Conservation (phyloP, 306 rosid species). For the Castanea sativa region DNA sequence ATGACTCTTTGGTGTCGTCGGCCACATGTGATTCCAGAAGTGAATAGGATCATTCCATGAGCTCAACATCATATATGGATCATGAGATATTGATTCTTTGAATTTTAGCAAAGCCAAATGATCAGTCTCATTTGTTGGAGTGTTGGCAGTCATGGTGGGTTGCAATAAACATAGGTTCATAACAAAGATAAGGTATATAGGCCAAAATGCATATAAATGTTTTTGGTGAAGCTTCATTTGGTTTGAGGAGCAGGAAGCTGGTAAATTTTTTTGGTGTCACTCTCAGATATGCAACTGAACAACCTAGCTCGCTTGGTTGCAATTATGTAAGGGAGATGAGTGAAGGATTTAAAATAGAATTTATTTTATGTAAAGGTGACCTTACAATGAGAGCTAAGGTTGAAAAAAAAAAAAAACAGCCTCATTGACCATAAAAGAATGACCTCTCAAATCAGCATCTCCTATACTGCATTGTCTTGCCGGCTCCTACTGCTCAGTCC, state of each 20-base stretch:
- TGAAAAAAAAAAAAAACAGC: too few species aligned
- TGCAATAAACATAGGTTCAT: background rate
- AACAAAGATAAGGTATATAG: background rate
- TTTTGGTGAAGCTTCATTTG: slow-evolving; percentile 13
- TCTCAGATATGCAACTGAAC: too few species aligned
- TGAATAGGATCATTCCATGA: too few species aligned
- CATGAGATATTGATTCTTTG: background rate
- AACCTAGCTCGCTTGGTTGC: too few species aligned
- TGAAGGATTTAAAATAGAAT: too few species aligned
- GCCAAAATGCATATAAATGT: background rate
- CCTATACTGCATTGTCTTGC: too few species aligned
- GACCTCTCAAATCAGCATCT: too few species aligned
- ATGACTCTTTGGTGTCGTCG: slow-evolving; percentile 12
- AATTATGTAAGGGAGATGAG: too few species aligned
- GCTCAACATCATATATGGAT: background rate
- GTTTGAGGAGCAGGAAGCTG: background rate
- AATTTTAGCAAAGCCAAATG: slow-evolving; percentile 7
- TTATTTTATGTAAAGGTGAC: too few species aligned
- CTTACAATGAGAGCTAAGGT: too few species aligned
- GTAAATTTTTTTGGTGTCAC: background rate
- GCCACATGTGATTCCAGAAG: background rate
- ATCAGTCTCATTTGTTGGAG: background rate
- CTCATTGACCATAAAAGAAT: too few species aligned
- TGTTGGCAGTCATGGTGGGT: background rate
- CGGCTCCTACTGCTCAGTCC: fast-evolving